These are phyloP conservation scores for Aspergillus clavatus DNA, from an alignment of 2,329 filamentous ascomycete species.

Conservation along the genomic window DNA sequence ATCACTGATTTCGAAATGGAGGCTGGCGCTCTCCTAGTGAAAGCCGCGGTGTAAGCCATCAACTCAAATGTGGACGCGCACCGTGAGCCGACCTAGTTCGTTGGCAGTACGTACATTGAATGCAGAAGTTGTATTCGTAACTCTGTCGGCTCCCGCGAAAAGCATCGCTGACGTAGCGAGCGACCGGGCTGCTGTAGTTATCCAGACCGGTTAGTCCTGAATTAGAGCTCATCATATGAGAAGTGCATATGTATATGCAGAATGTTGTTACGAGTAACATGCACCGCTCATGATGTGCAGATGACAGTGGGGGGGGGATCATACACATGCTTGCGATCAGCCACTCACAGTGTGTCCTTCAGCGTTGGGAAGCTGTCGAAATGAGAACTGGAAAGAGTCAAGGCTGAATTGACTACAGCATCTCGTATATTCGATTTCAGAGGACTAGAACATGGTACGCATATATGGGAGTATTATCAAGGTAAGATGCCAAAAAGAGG, in stretches of 20 bases:
- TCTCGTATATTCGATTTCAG: neutral
- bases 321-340: conserved; percentile 7
- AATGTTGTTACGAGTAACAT: neutral
- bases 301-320: neutral
- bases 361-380: too few relatives aligned
- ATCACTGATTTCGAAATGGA: conserved; percentile 34
- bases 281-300: neutral
- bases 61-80: neutral
- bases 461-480: neutral
- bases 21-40: conserved; percentile 28
- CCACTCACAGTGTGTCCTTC: too few relatives aligned
- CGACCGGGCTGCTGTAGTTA: conserved; percentile 19
- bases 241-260: neutral
- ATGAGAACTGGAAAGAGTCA: neutral
- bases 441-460: neutral
- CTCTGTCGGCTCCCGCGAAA: conserved; percentile 31
- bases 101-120: conserved; percentile 31
- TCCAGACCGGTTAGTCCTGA: neutral
- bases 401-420: neutral
- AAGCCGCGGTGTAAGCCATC: neutral
- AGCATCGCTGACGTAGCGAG: conserved; percentile 32
- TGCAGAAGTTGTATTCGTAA: conserved; percentile 28
- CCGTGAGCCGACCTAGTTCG: conserved; percentile 1
- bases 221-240: neutral
- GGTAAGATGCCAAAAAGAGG: neutral